Evolutionary conservation across 805 yeast species (phyloP), one percentile per base, ranked within the genome.

Genomic region (Candida adriatica): DNA sequence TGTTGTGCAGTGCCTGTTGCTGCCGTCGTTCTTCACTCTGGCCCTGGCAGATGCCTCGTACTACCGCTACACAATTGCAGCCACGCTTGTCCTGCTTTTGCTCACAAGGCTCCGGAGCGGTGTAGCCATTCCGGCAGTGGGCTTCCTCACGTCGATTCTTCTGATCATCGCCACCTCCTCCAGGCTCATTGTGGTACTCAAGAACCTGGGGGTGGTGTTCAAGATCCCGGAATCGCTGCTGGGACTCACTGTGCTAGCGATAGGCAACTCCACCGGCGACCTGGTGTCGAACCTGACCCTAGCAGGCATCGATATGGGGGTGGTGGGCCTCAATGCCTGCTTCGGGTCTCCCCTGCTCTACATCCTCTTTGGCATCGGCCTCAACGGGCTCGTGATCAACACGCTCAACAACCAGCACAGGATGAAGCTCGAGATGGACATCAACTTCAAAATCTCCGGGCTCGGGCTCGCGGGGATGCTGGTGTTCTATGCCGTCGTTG

Each of bases 311-410:
- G 95, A 95, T 0, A 77, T 74, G 59, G 84, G 95, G 0, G 67
- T 81, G 27, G 82, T 90, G 82, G 96, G 96, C 0, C 63, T 92
- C n/a, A 83, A 92, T 18, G 96, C 96, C 0, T 88, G 97, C 49
- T 81, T 88, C 53, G 97, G 96, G 0, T 86, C 96, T 1, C 97
- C 97, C 0, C 58, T 90, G 35, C 54, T 92, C 25, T 80, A 87
- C 32, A 61, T 81, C 26, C 60, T 92, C 8, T 64, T 88, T 24
- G 94, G 96, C 0, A 59, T 90, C 38, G 96, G 96, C 0, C 48
- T 79, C 5, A 80, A 83, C 43, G 87, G 90, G 0, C 38, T 84
- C 20, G 37, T 76, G 1, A 57, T 69, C 6, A 56, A 58, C 31
- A 8, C 43, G n/a, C 16, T 18, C 14, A 16, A n/a, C n/a, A 35